These are phyloP conservation scores for Heritiera littoralis DNA, from an alignment of 345 rosid species.

Conservation along the genomic window DNA sequence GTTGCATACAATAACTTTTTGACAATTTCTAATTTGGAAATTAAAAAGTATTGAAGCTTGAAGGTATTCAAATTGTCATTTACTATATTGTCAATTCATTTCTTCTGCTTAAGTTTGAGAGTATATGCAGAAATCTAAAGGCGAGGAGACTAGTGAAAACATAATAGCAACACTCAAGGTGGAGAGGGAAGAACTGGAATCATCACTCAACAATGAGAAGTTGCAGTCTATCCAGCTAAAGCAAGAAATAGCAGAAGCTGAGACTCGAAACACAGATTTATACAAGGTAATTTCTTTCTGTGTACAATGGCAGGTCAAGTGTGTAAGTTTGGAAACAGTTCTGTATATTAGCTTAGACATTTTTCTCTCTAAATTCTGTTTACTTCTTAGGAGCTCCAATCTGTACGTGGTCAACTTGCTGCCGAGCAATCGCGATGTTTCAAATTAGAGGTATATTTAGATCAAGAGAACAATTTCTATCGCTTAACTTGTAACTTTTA, in stretches of 20 bases:
- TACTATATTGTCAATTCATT: constrained; percentile 1
- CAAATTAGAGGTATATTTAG: constrained; percentile 78
- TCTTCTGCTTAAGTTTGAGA: constrained; percentile 13
- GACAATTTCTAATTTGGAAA: background rate
- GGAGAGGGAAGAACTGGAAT: constrained; percentile 82
- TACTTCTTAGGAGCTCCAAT: constrained; percentile 78
- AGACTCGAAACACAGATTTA: constrained; percentile 68
- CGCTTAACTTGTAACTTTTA: background rate
- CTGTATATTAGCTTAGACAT: background rate
- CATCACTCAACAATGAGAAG: constrained; percentile 71
- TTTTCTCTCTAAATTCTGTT: background rate
- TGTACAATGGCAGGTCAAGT: background rate
- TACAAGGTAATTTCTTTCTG: constrained; percentile 60
- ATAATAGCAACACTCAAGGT: constrained; percentile 57
- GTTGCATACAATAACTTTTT: background rate
- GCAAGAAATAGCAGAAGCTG: constrained; percentile 76
- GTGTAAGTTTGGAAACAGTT: background rate
- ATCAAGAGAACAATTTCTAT: background rate
- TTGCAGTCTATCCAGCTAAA: constrained; percentile 64
- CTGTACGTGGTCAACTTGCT: constrained; percentile 93
- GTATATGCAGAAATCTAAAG: constrained; percentile 53
- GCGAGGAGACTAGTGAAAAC: constrained; percentile 46
- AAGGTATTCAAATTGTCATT: background rate
- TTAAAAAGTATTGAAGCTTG: background rate
- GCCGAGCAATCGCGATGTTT: constrained; percentile 96